Conservation (phyloP, 805 yeast genomes). For the Saturnispora zaruensis region DNA sequence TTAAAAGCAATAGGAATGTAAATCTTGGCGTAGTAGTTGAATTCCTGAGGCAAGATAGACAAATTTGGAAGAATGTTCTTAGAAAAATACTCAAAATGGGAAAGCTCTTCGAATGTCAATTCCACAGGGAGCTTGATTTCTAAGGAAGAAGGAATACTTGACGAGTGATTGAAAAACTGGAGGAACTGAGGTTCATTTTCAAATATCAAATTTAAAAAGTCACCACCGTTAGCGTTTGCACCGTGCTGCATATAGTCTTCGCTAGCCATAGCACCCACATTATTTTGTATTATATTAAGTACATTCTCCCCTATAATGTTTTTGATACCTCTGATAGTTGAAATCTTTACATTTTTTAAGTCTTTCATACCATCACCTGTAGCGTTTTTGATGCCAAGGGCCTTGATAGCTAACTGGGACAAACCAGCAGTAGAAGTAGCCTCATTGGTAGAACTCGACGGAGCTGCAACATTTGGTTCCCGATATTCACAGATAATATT, state of each 20-base stretch:
- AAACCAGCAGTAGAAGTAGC: constrained; percentile 1
- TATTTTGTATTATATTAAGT: constrained; percentile 4
- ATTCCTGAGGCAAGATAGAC: constrained; percentile 39
- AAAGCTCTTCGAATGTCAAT: constrained; percentile 14
- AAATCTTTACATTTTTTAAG: constrained; percentile 5
- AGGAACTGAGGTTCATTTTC: constrained; percentile 13
- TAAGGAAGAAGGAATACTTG: constrained; percentile 10
- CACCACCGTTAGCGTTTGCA: not conserved
- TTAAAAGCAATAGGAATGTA: constrained; percentile 47
- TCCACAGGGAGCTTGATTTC: constrained; percentile 18
- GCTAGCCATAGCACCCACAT: not conserved
- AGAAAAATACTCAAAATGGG: constrained; percentile 40
- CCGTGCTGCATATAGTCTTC: not conserved
- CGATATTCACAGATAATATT: constrained; percentile 17
- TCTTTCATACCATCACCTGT: constrained; percentile 9
- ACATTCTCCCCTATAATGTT: constrained; percentile 8
- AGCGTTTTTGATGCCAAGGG: constrained; percentile 6
- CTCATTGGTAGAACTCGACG: not conserved
- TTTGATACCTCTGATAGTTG: constrained; percentile 8
- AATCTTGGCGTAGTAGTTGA: constrained; percentile 43
- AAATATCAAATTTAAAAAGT: constrained; percentile 7
- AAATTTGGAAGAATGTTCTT: constrained; percentile 37
- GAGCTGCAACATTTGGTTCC: constrained; percentile 1
- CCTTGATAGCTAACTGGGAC: constrained; percentile 4
- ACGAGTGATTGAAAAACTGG: constrained; percentile 3